phyloP scores from a whole-genome alignment of 2,329 filamentous ascomycete species.

The Trichocomaceae sp. region DNA sequence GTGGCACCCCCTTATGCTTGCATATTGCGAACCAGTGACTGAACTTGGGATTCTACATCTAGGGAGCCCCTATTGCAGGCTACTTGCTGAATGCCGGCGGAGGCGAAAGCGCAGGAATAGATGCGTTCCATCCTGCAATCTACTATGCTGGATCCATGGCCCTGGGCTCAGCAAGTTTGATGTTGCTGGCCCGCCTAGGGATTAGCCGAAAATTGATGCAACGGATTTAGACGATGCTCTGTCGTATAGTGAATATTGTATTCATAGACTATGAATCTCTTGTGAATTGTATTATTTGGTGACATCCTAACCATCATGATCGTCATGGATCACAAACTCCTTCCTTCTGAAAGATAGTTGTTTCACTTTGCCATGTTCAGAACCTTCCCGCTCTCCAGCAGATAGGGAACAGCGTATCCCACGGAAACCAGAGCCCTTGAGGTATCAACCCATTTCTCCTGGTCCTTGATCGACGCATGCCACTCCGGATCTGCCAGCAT shows the following conservation, averaged over 20 bases:
- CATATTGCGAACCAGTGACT: not conserved
- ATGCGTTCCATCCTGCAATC: slow-evolving; percentile 55
- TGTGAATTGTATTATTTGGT: not conserved
- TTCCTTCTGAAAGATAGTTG: not conserved
- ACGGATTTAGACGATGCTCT: not conserved
- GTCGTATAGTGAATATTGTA: not conserved
- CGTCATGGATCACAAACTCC: not conserved
- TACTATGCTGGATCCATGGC: slow-evolving; percentile 55
- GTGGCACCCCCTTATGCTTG: not conserved
- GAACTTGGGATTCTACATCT: not conserved
- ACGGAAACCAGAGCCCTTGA: slow-evolving; percentile 22
- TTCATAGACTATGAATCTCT: not conserved
- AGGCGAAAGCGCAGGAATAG: slow-evolving; percentile 43
- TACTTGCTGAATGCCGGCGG: slow-evolving; percentile 53
- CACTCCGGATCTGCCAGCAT: slow-evolving; percentile 24
- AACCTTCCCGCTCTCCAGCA: slow-evolving; percentile 20
- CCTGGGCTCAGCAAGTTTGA: slow-evolving; percentile 39
- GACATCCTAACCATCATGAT: not conserved
- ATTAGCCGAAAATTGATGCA: slow-evolving; percentile 24
- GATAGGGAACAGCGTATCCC: slow-evolving; percentile 21
- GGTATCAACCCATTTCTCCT: slow-evolving; percentile 26
- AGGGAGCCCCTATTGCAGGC: slow-evolving; percentile 55
- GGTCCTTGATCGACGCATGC: slow-evolving; percentile 18
- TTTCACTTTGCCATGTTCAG: slow-evolving; percentile 17
- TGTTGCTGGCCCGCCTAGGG: slow-evolving; percentile 40